A percentile compares a stretch with the other conserved stretches of the same genome.
phyloP scores from a whole-genome alignment of 1,139 yeast genomes.

The Tardiomyces depauwii region DNA sequence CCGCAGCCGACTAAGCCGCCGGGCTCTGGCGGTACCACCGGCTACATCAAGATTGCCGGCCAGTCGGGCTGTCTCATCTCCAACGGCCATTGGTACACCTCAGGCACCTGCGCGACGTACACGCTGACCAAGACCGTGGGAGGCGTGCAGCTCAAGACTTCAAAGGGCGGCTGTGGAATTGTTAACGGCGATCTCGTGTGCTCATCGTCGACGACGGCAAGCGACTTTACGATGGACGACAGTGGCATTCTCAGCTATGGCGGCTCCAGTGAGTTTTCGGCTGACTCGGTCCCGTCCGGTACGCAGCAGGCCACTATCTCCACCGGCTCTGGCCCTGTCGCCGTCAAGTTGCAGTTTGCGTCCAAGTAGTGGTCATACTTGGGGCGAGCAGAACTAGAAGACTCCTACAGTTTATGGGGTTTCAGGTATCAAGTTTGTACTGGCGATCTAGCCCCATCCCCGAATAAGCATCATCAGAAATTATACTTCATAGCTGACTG shows the following conservation, averaged over 20 bases:
- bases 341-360: constrained; percentile 34
- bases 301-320: constrained; percentile 43
- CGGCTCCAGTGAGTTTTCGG: constrained; percentile 56
- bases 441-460: too few species aligned
- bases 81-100: constrained; percentile 72
- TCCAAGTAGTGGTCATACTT: too few species aligned
- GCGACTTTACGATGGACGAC: constrained; percentile 22
- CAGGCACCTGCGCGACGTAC: constrained; percentile 82
- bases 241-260: constrained; percentile 41
- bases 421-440: too few species aligned
- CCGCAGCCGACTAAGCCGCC: constrained; percentile 13
- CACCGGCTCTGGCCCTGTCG: constrained; percentile 34
- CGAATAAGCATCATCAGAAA: too few species aligned
- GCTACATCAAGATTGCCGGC: constrained; percentile 80
- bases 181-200: constrained; percentile 28
- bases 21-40: constrained; percentile 38
- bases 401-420: too few species aligned
- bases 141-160: constrained; percentile 54
- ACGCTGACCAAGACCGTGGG: constrained; percentile 48
- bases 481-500: too few species aligned
- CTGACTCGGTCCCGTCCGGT: constrained; percentile 38
- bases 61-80: constrained; percentile 78
- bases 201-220: constrained; percentile 15
- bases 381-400: too few species aligned
- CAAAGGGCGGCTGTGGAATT: constrained; percentile 67